A percentile compares a stretch with the other conserved stretches of the same genome.
phyloP scores from a whole-genome alignment of 805 yeast genomes.

The Kodamaea neixiangensis region DNA sequence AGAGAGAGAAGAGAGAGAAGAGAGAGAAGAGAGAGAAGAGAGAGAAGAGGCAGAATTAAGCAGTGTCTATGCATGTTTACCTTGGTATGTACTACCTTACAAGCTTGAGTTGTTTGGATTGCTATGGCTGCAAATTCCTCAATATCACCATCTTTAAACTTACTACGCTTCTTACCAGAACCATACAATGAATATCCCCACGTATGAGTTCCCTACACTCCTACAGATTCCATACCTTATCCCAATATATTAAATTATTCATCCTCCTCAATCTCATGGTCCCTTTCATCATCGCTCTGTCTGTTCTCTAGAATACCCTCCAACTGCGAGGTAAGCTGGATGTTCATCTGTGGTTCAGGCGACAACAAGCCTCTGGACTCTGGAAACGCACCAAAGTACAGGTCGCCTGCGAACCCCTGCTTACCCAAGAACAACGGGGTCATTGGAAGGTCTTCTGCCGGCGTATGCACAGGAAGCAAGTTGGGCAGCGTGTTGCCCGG shows the following conservation, averaged over 20 bases:
- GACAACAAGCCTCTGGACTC: conserved; percentile 7
- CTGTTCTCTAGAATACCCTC: conserved; percentile 8
- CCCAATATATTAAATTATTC: not conserved
- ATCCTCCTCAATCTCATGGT: conserved; percentile 7
- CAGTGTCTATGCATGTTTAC: too few relatives aligned
- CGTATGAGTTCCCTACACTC: too few relatives aligned
- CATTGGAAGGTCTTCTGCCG: conserved; percentile 45
- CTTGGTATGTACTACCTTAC: too few relatives aligned
- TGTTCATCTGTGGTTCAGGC: conserved; percentile 5
- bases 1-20: too few relatives aligned
- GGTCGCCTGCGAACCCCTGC: conserved; percentile 9
- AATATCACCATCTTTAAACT: too few relatives aligned
- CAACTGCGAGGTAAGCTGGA: not conserved
- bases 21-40: too few relatives aligned
- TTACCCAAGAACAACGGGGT: conserved; percentile 33
- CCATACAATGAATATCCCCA: too few relatives aligned
- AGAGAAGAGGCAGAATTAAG: too few relatives aligned
- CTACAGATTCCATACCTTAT: too few relatives aligned
- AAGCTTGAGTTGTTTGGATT: too few relatives aligned
- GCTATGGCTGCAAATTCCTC: too few relatives aligned
- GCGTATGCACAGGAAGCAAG: conserved; percentile 44
- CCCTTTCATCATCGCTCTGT: conserved; percentile 11
- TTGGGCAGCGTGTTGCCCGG: conserved; percentile 25
- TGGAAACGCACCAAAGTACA: conserved; percentile 14
- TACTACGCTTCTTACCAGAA: too few relatives aligned